These are phyloP conservation scores for Pseudevernia furfuracea DNA, from an alignment of 495 filamentous ascomycete species.

Conservation along the genomic window DNA sequence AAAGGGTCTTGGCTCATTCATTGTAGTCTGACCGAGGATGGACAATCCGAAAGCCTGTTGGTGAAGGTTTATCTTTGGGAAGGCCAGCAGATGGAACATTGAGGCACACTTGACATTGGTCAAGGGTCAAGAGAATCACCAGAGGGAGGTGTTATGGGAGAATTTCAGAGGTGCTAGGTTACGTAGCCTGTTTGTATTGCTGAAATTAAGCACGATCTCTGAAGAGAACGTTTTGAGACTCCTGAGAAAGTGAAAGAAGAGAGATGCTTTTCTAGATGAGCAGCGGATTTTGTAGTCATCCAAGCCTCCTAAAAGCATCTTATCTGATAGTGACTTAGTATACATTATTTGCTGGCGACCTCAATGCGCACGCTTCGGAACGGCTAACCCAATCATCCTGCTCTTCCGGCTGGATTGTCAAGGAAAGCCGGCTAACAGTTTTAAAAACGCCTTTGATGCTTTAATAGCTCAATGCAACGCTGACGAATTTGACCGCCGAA, in stretches of 20 bases:
- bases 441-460: conserved; percentile 13
- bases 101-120: background rate
- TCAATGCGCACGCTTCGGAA: conserved; percentile 4
- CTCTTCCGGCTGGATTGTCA: background rate
- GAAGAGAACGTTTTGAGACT: background rate
- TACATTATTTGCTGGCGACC: conserved; percentile 4
- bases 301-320: background rate
- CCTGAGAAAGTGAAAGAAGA: background rate
- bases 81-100: background rate
- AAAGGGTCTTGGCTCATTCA: background rate
- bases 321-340: conserved; percentile 5
- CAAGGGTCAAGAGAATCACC: background rate
- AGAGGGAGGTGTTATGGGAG: background rate
- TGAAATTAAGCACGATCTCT: background rate
- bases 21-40: background rate
- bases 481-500: conserved; percentile 11
- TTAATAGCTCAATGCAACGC: conserved; percentile 12
- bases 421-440: background rate
- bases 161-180: background rate
- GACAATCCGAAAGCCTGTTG: background rate
- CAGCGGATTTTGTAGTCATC: background rate
- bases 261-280: background rate
- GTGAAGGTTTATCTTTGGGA: background rate
- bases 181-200: background rate
- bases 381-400: conserved; percentile 1